A percentile compares a stretch with the other conserved stretches of the same genome.
These are phyloP conservation scores for Neocallimastix lanati DNA, from an alignment of 192 early-diverging fungal species.

Conservation along the genomic window DNA sequence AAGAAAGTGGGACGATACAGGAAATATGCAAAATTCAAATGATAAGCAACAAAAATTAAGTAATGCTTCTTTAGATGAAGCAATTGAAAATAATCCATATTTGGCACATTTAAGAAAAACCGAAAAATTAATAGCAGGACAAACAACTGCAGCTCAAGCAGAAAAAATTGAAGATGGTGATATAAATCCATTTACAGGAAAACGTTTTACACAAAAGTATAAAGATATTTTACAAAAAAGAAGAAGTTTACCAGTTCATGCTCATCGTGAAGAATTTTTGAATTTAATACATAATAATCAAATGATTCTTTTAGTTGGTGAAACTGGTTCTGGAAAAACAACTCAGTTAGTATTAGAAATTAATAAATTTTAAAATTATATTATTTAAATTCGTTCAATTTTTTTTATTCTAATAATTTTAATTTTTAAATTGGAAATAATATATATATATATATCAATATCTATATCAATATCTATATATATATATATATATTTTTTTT, in stretches of 20 bases:
- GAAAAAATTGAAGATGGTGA: slow-evolving; percentile 51
- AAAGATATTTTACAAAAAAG: slow-evolving; percentile 67
- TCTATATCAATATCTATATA: no score
- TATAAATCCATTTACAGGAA: slow-evolving; percentile 64
- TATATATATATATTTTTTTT: no score
- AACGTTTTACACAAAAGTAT: slow-evolving; percentile 65
- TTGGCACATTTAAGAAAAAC: slow-evolving; percentile 6
- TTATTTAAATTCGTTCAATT: neutral
- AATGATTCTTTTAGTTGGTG: slow-evolving; percentile 85
- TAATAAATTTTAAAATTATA: neutral
- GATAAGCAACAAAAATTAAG: neutral
- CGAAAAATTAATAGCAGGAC: slow-evolving; percentile 35
- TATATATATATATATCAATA: no score
- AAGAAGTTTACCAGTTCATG: slow-evolving; percentile 79
- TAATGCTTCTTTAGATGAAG: neutral
- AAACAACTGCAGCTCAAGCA: slow-evolving; percentile 75
- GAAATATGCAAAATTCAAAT: neutral
- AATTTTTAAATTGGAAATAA: neutral
- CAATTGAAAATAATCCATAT: slow-evolving; percentile 4
- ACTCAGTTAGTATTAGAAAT: slow-evolving; percentile 64
- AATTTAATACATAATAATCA: slow-evolving; percentile 85
- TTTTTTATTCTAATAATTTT: neutral
- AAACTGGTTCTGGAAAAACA: slow-evolving; percentile 96
- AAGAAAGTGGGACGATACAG: neutral
- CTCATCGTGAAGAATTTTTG: slow-evolving; percentile 80